These are phyloP conservation scores for Clarireedia hainanense DNA, from an alignment of 2,329 filamentous ascomycete species.

Conservation along the genomic window DNA sequence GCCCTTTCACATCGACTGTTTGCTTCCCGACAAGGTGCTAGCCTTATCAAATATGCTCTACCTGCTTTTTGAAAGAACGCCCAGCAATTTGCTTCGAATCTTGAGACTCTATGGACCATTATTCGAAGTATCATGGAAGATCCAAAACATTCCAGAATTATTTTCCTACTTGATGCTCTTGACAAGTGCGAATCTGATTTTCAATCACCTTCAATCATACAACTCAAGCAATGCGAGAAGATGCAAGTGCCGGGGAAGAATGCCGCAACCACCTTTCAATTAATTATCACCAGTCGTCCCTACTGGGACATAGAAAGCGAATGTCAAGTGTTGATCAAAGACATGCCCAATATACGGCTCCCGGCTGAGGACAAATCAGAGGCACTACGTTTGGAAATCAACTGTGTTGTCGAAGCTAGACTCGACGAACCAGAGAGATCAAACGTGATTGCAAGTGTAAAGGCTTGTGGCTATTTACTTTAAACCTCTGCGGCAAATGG, in stretches of 20 bases:
- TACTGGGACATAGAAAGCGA: slow-evolving; percentile 3
- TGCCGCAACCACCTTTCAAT: not conserved
- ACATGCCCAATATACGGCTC: slow-evolving; percentile 1
- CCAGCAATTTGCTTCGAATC: not conserved
- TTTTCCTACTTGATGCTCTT: slow-evolving; percentile 6
- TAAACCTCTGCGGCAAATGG: too few species aligned
- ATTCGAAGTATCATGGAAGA: not conserved
- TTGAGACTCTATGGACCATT: slow-evolving; percentile 3
- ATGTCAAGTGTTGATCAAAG: not conserved
- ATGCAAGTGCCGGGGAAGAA: not conserved
- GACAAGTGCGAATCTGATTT: slow-evolving; percentile 2
- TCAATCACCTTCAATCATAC: not conserved
- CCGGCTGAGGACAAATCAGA: slow-evolving; percentile 1
- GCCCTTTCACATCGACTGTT: slow-evolving; percentile 8
- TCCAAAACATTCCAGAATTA: not conserved
- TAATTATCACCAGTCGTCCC: slow-evolving; percentile 7
- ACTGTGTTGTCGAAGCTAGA: slow-evolving; percentile 6
- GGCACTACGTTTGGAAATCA: slow-evolving; percentile 4
- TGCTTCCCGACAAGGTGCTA: not conserved
- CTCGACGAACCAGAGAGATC: not conserved
- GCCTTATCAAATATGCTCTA: slow-evolving; percentile 3
- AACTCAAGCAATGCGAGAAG: not conserved
- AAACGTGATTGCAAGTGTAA: not conserved
- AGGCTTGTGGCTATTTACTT: not conserved
- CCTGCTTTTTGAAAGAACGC: not conserved